Base-by-base conservation (phyloP, 2,329 filamentous ascomycete genomes). In the Cryphonectria parasitica region DNA sequence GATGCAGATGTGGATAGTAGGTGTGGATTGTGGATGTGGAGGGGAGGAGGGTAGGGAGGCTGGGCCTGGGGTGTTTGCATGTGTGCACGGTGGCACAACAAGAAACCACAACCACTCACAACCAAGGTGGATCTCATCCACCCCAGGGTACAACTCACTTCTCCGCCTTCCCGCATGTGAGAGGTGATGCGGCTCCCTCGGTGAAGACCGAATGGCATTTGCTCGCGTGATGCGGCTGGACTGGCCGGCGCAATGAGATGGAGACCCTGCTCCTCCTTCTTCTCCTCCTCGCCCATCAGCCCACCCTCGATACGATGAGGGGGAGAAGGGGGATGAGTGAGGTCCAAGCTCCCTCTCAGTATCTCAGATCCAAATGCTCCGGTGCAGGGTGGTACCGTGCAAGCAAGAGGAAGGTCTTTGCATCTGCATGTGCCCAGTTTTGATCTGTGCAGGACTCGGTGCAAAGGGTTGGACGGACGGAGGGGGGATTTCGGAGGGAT, bases 181-280 rank as follows among this genome's bases (percentile, higher is more conserved):
- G 45, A 64, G 61, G 34, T 31, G 61, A 64, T 64, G 61, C 61
- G 60, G 60, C 60, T 39, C 36, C 25, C 19, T 64, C 61, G 61
- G 61, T n/a, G 36, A 64, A 64, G 36, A 64, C 61, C 61, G 61
- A 64, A 28, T 28, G 61, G 39, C 36, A 64, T 39, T 28, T 17
- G 36, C 60, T 62, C 60, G 31, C 60, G 60, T 62, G 60, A 62
- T 36, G 31, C 60, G 31, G 34, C 36, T 39, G 45, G 45, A n/a
- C 45, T n/a, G 45, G 60, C 60, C 36, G 60, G 34, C 36, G 60
- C 60, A 19, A 41, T 3, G 60, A 22, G 36, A 60, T 60, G 31
- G 56, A 28, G 56, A 22, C 31, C 11, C 25, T 60, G 25, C 25
- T 39, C 58, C 58, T 34, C 31, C 28, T 39, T 3, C n/a, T 58